phyloP scores from a whole-genome alignment of 306 rosid genomes.

The Sicyos baderoa region DNA sequence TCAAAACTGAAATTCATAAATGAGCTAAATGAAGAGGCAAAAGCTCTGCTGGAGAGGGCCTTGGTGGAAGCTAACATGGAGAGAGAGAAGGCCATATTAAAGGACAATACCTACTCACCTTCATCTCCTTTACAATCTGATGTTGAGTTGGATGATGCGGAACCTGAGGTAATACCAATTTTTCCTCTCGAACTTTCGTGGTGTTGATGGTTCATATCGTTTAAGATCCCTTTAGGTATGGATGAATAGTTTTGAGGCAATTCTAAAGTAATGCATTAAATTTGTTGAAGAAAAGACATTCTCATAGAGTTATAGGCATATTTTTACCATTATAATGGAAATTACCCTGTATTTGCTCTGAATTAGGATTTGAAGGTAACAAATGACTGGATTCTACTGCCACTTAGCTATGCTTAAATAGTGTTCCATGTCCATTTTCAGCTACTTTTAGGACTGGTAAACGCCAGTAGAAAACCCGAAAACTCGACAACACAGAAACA shows the following conservation, averaged over 20 bases:
- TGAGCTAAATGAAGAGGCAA: slow-evolving; percentile 80
- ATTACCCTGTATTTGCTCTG: background rate
- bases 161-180: slow-evolving; percentile 49
- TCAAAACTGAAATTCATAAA: slow-evolving; percentile 75
- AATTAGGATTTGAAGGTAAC: too few species aligned
- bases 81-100: slow-evolving; percentile 62
- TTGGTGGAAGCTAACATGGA: slow-evolving; percentile 76
- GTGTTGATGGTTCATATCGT: background rate
- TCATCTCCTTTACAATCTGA: slow-evolving; percentile 43
- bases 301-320: background rate
- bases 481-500: background rate
- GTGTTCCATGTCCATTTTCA: background rate
- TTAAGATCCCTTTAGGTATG: background rate
- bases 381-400: too few species aligned
- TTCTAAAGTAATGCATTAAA: background rate
- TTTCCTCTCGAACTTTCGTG: background rate
- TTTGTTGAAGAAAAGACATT: slow-evolving; percentile 1
- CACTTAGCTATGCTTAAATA: too few species aligned
- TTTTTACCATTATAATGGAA: background rate
- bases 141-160: slow-evolving; percentile 38
- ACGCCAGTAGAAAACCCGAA: background rate
- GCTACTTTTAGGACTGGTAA: background rate
- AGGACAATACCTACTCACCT: slow-evolving; percentile 29
- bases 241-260: background rate
- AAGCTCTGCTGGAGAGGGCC: slow-evolving; percentile 65